Base-by-base conservation (phyloP, 805 yeast genomes). In the Lipomyces orientalis region DNA sequence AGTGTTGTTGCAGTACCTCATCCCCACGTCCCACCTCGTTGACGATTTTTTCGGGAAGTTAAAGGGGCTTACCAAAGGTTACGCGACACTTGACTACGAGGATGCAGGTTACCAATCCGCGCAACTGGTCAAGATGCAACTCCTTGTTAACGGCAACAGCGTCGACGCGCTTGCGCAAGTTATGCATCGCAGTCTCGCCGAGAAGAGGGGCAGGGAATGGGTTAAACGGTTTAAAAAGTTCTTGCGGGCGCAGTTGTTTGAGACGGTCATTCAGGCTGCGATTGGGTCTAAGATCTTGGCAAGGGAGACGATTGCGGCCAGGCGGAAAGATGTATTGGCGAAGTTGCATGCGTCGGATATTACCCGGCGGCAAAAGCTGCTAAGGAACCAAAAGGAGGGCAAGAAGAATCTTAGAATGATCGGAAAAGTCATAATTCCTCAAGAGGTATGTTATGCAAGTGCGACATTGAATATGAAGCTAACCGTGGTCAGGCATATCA, bases 11-110 rank as follows among this genome's bases (percentile, higher is more conserved):
- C 89, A 88, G 73, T 95, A 93, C 78, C 86, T 87, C 66, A 79
- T 94, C 5, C 98, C 99, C 1, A 83, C 95, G 61, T 90, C 97
- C 0, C 96, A 92, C 75, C 80, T 94, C 46, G 97, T 95, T 5
- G 98, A 94, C 75, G 97, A 95, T 79, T 94, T 94, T 77, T 93
- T 95, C 78, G 98, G 98, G 1, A 91, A 90, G 76, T 82, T 94
- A 66, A 94, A 94, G 77, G 93, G 97, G 1, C 84, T 87, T 0
- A 91, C 98, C 0, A 87, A 88, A 75, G 99, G 99, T 0, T 94
- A 91, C 79, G 98, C 97, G 0, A 91, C 97, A 0, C 81, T 94
- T 62, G 98, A 94, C 79, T 94, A 94, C 75, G 98, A 95, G 73
- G 98, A 94, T 75, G 88, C 90, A 4, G 99, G 98, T 0, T 94